Evolutionary conservation across 176 grass and related monocot genomes (phyloP), one percentile per base, ranked within the genome.

Genomic region (Carex littledalei): DNA sequence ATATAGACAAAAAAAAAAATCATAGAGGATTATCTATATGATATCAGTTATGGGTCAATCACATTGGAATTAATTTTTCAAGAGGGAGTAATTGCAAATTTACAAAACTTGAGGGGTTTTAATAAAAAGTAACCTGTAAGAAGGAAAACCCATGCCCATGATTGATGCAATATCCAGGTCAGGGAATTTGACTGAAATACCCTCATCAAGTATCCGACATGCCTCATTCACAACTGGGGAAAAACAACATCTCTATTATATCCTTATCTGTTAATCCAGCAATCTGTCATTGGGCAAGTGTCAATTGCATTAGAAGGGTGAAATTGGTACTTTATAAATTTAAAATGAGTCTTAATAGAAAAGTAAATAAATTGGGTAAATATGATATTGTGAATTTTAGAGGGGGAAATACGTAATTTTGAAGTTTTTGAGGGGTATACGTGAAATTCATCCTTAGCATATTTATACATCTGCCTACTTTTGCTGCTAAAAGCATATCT

Each of bases 141-240:
- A 87, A 79, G 92, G 94, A 82, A 97, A 97, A 10, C 94, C 91
- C 90, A 88, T 91, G n/a, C 94, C 94, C 91, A 93, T 88, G 81
- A 94, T 72, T 22, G 94, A 91, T 50, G 94, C 92, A 63, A 97
- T 82, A 85, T 97, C 94, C 1, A 97, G 90, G 37, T 97, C 94
- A 56, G 91, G 93, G 76, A 92, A 86, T 88, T 94, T 97, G 37
- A 93, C 24, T 86, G 81, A 85, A 73, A 97, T 93, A 32, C 92
- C 89, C 82, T 94, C 89, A 50, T 97, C 89, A 57, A 97, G 94
- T 34, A 97, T 86, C 18, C 90, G 89, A 65, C 90, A 97, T 41
- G 92, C 92, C 84, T 97, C 92, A 81, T 97, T 97, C 78, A 97
- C 89, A 6, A 94, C 92, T 0, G 92, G 92, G n/a, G 35, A 97